These are phyloP conservation scores for Fonsecaea multimorphosa DNA, from an alignment of 2,329 filamentous ascomycete genomes.

Conservation along the genomic window DNA sequence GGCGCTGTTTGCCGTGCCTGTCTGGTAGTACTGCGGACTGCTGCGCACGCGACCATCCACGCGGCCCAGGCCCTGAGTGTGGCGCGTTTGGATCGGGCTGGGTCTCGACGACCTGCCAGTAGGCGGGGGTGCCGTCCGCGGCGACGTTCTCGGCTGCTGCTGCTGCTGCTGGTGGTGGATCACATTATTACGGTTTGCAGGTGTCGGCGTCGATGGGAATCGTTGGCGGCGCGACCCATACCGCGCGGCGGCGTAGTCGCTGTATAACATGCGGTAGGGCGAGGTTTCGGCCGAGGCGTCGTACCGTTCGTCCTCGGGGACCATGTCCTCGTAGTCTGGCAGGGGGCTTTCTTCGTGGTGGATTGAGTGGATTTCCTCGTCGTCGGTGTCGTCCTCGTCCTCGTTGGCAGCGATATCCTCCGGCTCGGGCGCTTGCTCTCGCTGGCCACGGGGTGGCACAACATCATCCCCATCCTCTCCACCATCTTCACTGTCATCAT, in stretches of 20 bases:
- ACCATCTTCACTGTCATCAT: too few species aligned
- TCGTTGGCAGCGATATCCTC: neutral
- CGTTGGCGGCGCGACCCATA: too few species aligned
- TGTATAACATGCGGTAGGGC: neutral
- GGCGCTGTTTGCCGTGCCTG: neutral
- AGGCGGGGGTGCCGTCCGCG: too few species aligned
- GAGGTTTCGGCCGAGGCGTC: neutral
- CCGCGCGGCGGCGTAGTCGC: neutral
- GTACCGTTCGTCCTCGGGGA: neutral
- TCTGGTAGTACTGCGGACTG: neutral
- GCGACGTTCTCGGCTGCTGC: neutral
- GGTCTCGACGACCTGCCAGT: neutral
- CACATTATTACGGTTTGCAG: too few species aligned
- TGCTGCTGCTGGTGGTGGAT: neutral
- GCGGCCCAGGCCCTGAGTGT: neutral
- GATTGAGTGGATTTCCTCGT: neutral
- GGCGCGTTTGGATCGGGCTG: neutral
- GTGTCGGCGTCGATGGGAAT: neutral
- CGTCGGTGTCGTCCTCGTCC: neutral
- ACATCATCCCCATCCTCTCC: neutral
- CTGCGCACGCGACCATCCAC: neutral
- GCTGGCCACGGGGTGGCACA: too few species aligned
- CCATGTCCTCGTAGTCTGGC: slow-evolving; percentile 3
- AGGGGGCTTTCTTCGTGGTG: slow-evolving; percentile 1
- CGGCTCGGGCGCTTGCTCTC: too few species aligned